Evolutionary conservation across 371 early-diverging fungal species (phyloP), one percentile per base, ranked within the genome.

Genomic region (Rhizopus microsporus): DNA sequence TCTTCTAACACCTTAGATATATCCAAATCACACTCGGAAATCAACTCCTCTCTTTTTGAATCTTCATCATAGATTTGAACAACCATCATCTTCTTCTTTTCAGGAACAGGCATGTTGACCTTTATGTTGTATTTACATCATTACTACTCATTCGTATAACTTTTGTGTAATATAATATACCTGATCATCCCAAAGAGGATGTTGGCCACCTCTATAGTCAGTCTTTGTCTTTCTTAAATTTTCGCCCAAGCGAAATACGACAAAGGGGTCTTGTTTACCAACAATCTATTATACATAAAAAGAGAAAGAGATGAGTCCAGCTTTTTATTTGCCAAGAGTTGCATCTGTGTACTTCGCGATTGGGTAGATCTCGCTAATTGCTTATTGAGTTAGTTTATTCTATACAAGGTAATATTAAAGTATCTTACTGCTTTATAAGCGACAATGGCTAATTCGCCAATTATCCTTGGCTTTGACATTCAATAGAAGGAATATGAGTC

Each of bases 11-110:
- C 83, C 34, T 76, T 79, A 10, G 75, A 55, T 56, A 88, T 65
- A 69, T 89, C 88, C 38, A 89, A 67, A 7, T 82, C 76, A 43
- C 81, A 76, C 50, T 86, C 84, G 23, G 86, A 85, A 51, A 90
- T 88, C 39, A 84, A 62, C 51, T 86, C 86, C 56, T 81, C 75
- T 56, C 78, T 81, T 42, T 77, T 62, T 5, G 63, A 45, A 48
- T 80, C 80, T 30, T 80, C 80, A 57, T 80, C 80, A 56, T 65
- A 80, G 0, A 80, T 53, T 40, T 80, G 80, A 32, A 76, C 68
- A 15, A 62, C 50, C 49, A 80, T 69, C 10, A 50, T 66, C 34
- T 62, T 72, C 54, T 76, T 80, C 15, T 71, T 71, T 44, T 68
- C 71, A 10, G 75, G 73, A 7, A 80, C 71, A 7, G 73, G 71